phyloP scores from a whole-genome alignment of 805 yeast genomes.

The Monosporozyma aerobia region DNA sequence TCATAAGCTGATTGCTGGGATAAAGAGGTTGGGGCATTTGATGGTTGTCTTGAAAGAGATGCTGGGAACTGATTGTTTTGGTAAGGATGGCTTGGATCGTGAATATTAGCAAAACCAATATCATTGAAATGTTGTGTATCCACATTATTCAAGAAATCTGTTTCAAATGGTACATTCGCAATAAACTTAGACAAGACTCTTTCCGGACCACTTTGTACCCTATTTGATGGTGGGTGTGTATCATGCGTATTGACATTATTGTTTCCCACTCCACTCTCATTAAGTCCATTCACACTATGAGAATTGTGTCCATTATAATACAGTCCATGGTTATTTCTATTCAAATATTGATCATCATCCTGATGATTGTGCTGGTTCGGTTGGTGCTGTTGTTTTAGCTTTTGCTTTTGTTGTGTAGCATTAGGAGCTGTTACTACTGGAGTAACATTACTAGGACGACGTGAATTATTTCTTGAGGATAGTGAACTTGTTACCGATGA shows the following conservation, averaged over 20 bases:
- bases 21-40: background rate
- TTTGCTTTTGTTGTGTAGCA: background rate
- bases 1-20: background rate
- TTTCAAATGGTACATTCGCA: constrained; percentile 33
- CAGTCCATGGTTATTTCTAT: background rate
- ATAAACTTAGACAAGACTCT: constrained; percentile 6
- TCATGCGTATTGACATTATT: background rate
- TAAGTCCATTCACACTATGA: background rate
- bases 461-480: background rate
- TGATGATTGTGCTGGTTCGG: background rate
- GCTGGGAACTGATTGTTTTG: background rate
- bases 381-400: background rate
- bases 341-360: background rate
- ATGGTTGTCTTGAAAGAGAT: background rate
- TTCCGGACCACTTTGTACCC: background rate
- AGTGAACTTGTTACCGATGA: background rate
- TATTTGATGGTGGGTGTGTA: background rate
- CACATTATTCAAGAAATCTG: constrained; percentile 40
- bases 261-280: background rate
- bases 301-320: constrained; percentile 1
- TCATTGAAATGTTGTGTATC: constrained; percentile 37
- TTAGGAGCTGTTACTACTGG: background rate
- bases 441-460: background rate
- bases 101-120: constrained; percentile 42
- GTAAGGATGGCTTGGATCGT: background rate